Evolutionary conservation across 805 yeast genomes (phyloP), one percentile per base, ranked within the genome.

Genomic region (Suhomyces faveliae): DNA sequence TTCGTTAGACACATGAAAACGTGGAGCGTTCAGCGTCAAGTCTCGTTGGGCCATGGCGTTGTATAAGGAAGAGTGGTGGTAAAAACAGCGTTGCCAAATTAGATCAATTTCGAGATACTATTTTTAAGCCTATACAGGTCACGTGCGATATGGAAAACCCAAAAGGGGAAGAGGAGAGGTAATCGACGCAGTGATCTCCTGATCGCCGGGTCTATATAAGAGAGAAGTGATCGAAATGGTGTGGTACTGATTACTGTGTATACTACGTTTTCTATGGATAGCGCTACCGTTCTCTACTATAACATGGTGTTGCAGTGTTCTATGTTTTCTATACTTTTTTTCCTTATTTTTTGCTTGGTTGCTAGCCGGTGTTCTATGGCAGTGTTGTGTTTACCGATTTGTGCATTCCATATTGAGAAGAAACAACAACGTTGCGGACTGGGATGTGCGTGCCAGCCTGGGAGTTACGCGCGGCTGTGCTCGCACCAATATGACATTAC

Each of bases 11-110:
- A 19, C 29, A 40, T 43, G 44, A 19, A 21, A 25, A 7, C 39
- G 48, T 42, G 53, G 62, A 43, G 51, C 60, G 51, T 68, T 68
- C 47, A 50, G 61, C 6, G 73, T 68, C 51, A 68, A 59, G 53
- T 67, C 69, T 56, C 73, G 56, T 43, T 62, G 67, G 22, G 56
- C 52, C 56, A 52, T 52, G 19, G 7, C 24, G 37, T 27, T 27
- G 30, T 5, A 27, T 17, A 15, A 29, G 21, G n/a, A 9, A 33
- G n/a, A 33, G 37, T 15, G 10, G 37, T 33, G 10, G 17, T 13
- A 30, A 30, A 15, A 30, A 30, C 19, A 30, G 35, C 13, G 11
- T n/a, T n/a, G 7, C 19, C 10, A 24, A 15, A 6, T 2, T 15
- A 15, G 35, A 33, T 33, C 37, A 10, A 24, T 27, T 9, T 27